Conservation (phyloP, 2,329 filamentous ascomycete genomes). For the Penicillium psychrosexuale region DNA sequence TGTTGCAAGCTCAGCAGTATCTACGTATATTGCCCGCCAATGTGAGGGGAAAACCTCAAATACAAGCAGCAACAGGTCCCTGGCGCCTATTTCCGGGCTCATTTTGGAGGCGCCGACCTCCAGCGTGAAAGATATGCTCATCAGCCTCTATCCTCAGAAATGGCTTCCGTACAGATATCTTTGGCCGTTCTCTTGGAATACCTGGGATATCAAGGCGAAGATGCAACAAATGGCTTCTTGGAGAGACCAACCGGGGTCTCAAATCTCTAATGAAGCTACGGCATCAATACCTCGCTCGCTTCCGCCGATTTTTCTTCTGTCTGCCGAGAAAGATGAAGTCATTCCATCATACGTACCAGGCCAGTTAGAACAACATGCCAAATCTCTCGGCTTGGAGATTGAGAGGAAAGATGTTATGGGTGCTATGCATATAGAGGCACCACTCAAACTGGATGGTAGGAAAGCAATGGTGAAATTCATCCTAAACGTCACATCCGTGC, state of each 20-base stretch:
- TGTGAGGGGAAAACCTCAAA: background rate
- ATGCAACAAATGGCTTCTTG: constrained; percentile 38
- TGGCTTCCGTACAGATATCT: constrained; percentile 77
- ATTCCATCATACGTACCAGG: constrained; percentile 40
- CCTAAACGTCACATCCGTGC: background rate
- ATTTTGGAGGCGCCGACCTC: constrained; percentile 75
- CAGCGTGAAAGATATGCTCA: constrained; percentile 67
- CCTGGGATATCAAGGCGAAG: constrained; percentile 49
- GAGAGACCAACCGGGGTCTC: constrained; percentile 6
- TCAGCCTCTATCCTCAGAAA: constrained; percentile 70
- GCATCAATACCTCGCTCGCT: background rate
- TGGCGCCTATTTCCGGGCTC: constrained; percentile 45
- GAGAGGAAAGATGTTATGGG: constrained; percentile 41
- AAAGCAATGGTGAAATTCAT: constrained; percentile 37
- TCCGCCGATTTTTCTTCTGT: constrained; percentile 40
- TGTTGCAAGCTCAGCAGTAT: constrained; percentile 63
- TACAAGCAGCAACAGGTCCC: background rate
- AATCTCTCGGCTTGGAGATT: constrained; percentile 34
- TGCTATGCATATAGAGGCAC: constrained; percentile 52
- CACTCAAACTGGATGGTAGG: constrained; percentile 44
- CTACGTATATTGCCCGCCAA: constrained; percentile 34
- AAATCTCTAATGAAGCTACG: background rate
- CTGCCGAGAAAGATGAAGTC: constrained; percentile 45
- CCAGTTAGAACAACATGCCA: constrained; percentile 36
- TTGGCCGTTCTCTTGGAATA: constrained; percentile 67